Evolutionary conservation across 352 stramenopile species (phyloP), one percentile per base, ranked within the genome.

Genomic region (Globisporangium splendens): DNA sequence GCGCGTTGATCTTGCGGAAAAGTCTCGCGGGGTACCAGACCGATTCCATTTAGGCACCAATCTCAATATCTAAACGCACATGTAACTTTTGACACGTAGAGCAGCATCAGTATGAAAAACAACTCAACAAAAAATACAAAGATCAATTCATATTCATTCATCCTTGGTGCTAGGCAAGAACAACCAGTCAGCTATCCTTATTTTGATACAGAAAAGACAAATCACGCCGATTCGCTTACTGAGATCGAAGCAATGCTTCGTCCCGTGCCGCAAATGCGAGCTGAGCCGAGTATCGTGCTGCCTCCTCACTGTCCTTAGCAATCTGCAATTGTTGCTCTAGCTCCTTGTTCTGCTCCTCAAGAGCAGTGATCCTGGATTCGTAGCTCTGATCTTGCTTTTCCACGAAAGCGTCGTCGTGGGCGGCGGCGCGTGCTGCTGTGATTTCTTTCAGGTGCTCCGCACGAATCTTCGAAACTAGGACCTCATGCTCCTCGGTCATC

Each of bases 11-110:
- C 43, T 59, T 95, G 46, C 76, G 86, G 35, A 65, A 72, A 55
- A 92, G 81, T 42, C 70, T 95, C 41, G 81, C 78, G 38, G 82
- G 83, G 4, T 95, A 95, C 53, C 83, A 92, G 64, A 92, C 83
- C 42, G 86, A 95, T 44, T 95, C 86, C 8, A 90, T 95, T 56
- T 95, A 65, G 46, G 14, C 11, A 48, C 35, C 22, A 14, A 18
- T 24, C 12, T 15, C 28, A 35, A 35, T 35, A 35, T 35, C 28
- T 35, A 35, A 35, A 35, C 28, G 28, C 28, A 0, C 5, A 35
- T 35, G 28, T 35, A 35, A 35, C 28, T 35, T 35, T 35, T 35
- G 28, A 35, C 39, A n/a, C 39, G 17, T n/a, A 44, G 13, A 44
- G 39, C 12, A 44, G 39, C 39, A 18, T n/a, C 12, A 44, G 28